Conservation (phyloP, 2,329 filamentous ascomycete genomes). For the Diaporthe aspalathi region DNA sequence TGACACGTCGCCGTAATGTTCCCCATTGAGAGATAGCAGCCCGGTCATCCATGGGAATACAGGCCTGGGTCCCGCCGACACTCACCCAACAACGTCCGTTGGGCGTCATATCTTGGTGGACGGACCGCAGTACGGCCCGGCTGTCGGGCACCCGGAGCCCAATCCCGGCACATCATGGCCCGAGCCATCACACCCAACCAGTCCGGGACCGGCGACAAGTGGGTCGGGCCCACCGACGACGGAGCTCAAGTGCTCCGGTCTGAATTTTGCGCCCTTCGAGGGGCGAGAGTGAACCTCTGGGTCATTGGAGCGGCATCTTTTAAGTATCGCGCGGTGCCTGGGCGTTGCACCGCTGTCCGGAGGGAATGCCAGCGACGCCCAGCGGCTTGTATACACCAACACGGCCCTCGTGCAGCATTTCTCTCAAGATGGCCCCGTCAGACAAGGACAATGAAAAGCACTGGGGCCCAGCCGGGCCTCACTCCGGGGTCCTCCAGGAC, state of each 20-base stretch:
- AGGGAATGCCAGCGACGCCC: not conserved
- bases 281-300: slow-evolving; percentile 14
- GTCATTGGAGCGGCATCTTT: not conserved
- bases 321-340: slow-evolving; percentile 1
- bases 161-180: slow-evolving; percentile 4
- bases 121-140: slow-evolving; percentile 20
- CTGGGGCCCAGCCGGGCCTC: not conserved
- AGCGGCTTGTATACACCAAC: not conserved
- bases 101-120: slow-evolving; percentile 1
- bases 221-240: slow-evolving; percentile 14
- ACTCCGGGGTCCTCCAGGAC: not conserved
- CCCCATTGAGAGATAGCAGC: not conserved
- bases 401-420: not conserved
- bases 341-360: not conserved
- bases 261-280: slow-evolving; percentile 19
- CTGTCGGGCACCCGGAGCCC: slow-evolving; percentile 18
- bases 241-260: slow-evolving; percentile 26
- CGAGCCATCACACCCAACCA: slow-evolving; percentile 1
- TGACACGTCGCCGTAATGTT: not conserved
- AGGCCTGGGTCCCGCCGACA: not conserved
- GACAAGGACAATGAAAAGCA: not conserved
- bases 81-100: not conserved
- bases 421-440: not conserved
- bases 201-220: slow-evolving; percentile 25
- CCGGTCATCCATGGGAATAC: not conserved